Percentiles rank a stretch among this genome's conserved stretches.
Conservation (phyloP, 371 early-diverging fungal genomes). For the Mucor indicus region DNA sequence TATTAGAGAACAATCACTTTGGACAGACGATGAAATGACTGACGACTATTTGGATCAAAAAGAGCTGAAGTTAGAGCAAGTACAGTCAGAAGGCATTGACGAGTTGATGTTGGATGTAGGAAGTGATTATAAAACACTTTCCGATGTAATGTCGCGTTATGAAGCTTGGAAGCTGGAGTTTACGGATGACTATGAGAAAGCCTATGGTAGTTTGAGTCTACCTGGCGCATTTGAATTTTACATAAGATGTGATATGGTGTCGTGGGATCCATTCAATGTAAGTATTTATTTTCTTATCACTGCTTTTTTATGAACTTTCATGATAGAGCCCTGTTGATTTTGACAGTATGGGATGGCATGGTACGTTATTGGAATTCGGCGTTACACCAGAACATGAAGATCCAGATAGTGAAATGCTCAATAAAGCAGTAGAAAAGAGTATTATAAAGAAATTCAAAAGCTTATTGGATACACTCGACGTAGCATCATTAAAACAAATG, state of each 20-base stretch:
- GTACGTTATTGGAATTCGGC: slow-evolving; percentile 44
- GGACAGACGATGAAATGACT: slow-evolving; percentile 54
- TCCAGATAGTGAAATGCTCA: slow-evolving; percentile 53
- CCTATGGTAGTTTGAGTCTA: slow-evolving; percentile 66
- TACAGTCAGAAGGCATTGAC: slow-evolving; percentile 16
- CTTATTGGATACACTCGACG: slow-evolving; percentile 33
- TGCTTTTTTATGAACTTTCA: neutral
- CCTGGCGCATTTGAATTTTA: slow-evolving; percentile 71
- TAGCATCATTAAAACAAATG: slow-evolving; percentile 32
- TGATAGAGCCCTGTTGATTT: slow-evolving; percentile 38
- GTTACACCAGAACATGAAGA: slow-evolving; percentile 46
- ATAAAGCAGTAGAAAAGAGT: slow-evolving; percentile 53
- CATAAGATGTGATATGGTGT: slow-evolving; percentile 60
- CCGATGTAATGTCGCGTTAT: slow-evolving; percentile 55
- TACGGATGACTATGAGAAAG: slow-evolving; percentile 65
- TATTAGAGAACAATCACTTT: slow-evolving; percentile 40
- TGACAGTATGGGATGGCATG: slow-evolving; percentile 58
- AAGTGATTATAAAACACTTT: slow-evolving; percentile 53
- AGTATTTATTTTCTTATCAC: neutral
- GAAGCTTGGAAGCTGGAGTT: slow-evolving; percentile 64
- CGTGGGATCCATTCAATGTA: slow-evolving; percentile 61
- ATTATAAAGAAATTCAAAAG: slow-evolving; percentile 32
- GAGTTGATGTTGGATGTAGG: slow-evolving; percentile 47
- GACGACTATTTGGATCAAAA: slow-evolving; percentile 28
- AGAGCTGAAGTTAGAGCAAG: slow-evolving; percentile 31